These are phyloP conservation scores for Penicillium cosmopolitanum DNA, from an alignment of 495 filamentous ascomycete genomes.

Conservation along the genomic window DNA sequence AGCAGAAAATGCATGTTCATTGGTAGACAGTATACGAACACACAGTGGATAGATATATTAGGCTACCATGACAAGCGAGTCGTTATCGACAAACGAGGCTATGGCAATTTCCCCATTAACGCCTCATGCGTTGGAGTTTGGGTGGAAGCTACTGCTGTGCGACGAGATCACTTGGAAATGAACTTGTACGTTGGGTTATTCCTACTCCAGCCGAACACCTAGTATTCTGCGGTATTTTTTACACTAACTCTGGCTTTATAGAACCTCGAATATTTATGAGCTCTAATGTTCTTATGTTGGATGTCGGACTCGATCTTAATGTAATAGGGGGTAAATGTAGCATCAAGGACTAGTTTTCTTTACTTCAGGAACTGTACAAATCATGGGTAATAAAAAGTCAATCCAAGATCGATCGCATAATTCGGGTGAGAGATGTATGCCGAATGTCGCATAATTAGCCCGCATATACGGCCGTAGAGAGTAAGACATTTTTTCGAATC, in stretches of 20 bases:
- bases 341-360: too few species aligned
- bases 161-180: slow-evolving; percentile 48
- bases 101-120: slow-evolving; percentile 55
- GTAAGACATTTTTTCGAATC: background rate
- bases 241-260: background rate
- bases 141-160: slow-evolving; percentile 59
- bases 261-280: background rate
- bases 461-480: background rate
- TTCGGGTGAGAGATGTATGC: background rate
- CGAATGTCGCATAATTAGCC: background rate
- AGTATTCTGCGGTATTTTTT: too few species aligned
- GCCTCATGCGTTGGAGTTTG: slow-evolving; percentile 61
- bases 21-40: slow-evolving; percentile 56
- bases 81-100: slow-evolving; percentile 58
- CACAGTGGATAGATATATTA: slow-evolving; percentile 66
- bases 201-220: background rate
- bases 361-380: too few species aligned
- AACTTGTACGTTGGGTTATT: slow-evolving; percentile 31
- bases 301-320: too few species aligned
- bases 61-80: slow-evolving; percentile 49
- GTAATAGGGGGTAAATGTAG: too few species aligned
- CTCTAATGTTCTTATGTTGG: background rate
- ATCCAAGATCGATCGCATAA: background rate
- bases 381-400: too few species aligned
- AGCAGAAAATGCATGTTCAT: slow-evolving; percentile 63